Evolutionary conservation across 305 asterid species (phyloP), one percentile per base, ranked within the genome.

Genomic region (Solanum hybrid): DNA sequence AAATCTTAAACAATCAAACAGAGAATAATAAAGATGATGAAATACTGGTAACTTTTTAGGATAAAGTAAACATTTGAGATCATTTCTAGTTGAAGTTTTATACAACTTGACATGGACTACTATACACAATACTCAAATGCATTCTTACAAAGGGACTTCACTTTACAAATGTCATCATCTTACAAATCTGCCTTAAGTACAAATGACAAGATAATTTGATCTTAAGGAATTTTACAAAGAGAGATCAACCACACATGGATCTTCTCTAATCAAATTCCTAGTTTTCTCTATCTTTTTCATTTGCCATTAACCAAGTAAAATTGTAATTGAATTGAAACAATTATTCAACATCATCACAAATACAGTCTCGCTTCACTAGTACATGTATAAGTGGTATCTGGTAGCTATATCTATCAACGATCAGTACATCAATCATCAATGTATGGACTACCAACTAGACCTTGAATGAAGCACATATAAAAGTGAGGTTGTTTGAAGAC

Each of bases 401-500:
- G 85, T 80, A 79, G 85, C 34, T 37, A 80, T 26, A 26, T 12
- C 34, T 24, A 38, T 38, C 86, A 26, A 80, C 14, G 35, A 80
- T 7, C 35, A 38, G 29, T 40, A 38, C 66, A 80, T 40, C 35
- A 80, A 38, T 26, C 66, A 80, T 40, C 35, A 38, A 38, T 26
- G 66, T 80, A 80, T 79, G 86, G 13, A 80, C 35, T 80, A 79
- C 85, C 20, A 37, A 79, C 69, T 40, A 80, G 35, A 80, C 69
- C 66, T 27, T 40, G 64, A 38, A 79, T 38, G 31, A 37, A 79
- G 11, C 85, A 79, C 34, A 38, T 79, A 38, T 14, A 38, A 6
- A 38, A 79, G 35, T 24, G 86, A 38, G 64, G 35, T 40, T 79
- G 40, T 66, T 87, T 86, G 72, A 90, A 89, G 72, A 90, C 96